These are phyloP conservation scores for Penicillium sp. DNA, from an alignment of 2,329 filamentous ascomycete species.

Conservation along the genomic window DNA sequence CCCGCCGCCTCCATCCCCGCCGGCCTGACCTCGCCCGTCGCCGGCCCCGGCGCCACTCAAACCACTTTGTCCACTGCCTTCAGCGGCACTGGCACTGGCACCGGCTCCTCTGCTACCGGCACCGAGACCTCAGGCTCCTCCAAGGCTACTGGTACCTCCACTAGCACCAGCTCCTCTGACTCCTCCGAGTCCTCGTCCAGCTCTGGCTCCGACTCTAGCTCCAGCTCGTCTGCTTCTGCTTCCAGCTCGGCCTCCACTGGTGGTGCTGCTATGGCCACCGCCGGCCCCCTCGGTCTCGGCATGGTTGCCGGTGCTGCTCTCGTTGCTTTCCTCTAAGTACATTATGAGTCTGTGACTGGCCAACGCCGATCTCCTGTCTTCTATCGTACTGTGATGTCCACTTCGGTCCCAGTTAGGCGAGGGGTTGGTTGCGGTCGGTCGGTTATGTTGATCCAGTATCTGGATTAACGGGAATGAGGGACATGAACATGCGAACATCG, in stretches of 20 bases:
- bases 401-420: background rate
- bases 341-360: background rate
- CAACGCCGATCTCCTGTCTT: background rate
- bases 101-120: constrained; percentile 10
- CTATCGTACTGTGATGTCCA: background rate
- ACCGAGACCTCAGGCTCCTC: constrained; percentile 21
- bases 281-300: constrained; percentile 38
- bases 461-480: constrained; percentile 15
- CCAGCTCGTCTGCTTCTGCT: constrained; percentile 8
- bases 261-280: constrained; percentile 39
- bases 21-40: constrained; percentile 33
- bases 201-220: constrained; percentile 9
- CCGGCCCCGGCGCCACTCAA: constrained; percentile 26
- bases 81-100: constrained; percentile 21
- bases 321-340: constrained; percentile 45
- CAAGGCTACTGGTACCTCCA: constrained; percentile 19
- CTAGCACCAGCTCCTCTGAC: constrained; percentile 6
- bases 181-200: background rate
- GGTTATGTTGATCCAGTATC: background rate
- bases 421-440: background rate
- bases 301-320: constrained; percentile 45
- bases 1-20: constrained; percentile 45
- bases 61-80: constrained; percentile 27
- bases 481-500: constrained; percentile 22
- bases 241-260: constrained; percentile 30